A percentile compares a stretch with the other conserved stretches of the same genome.
These are phyloP conservation scores for Fusarium longipes DNA, from an alignment of 2,329 filamentous ascomycete genomes.

Conservation along the genomic window DNA sequence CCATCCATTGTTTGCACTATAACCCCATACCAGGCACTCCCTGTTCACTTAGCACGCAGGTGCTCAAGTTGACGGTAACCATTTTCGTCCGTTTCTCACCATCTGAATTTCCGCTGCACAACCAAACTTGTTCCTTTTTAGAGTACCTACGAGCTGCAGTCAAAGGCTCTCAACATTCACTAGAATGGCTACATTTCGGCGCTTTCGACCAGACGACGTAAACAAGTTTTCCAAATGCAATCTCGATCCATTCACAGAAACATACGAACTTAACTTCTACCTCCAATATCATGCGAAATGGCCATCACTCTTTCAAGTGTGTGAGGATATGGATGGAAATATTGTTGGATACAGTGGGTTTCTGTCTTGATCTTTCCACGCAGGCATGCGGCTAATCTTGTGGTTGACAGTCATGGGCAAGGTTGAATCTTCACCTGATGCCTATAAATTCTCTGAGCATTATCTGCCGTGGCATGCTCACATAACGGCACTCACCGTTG, in stretches of 20 bases:
- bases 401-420: slow-evolving; percentile 91
- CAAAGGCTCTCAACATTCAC: background rate
- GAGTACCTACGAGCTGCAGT: background rate
- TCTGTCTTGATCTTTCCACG: slow-evolving; percentile 4
- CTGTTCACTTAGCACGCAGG: background rate
- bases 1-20: background rate
- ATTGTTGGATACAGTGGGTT: slow-evolving; percentile 91
- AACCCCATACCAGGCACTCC: background rate
- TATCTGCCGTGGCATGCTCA: slow-evolving; percentile 99
- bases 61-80: background rate
- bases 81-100: background rate
- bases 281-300: slow-evolving; percentile 95
- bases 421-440: slow-evolving; percentile 85
- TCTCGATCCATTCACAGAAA: slow-evolving; percentile 96
- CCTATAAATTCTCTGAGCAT: slow-evolving; percentile 80
- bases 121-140: background rate
- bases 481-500: slow-evolving; percentile 94
- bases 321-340: slow-evolving; percentile 85
- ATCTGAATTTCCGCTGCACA: background rate
- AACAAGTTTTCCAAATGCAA: slow-evolving; percentile 94
- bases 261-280: slow-evolving; percentile 95
- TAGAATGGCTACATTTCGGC: slow-evolving; percentile 72
- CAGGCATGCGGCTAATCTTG: slow-evolving; percentile 42
- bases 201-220: slow-evolving; percentile 85
- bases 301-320: slow-evolving; percentile 93